These are phyloP conservation scores for Stereum hirsutum DNA, from an alignment of 1,284 basidiomycete species.

Conservation along the genomic window DNA sequence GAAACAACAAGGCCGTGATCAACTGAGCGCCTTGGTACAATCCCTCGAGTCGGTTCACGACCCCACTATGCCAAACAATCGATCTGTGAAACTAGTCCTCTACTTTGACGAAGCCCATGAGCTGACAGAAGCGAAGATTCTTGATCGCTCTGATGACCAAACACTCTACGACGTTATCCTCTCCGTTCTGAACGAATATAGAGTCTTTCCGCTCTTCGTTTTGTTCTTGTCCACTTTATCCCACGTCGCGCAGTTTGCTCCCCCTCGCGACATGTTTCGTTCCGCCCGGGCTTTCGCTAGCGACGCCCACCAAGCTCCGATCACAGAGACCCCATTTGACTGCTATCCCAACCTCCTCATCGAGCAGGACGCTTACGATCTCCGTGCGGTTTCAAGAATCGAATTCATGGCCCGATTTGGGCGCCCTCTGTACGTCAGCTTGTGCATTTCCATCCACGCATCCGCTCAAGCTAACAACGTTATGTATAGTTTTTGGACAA, in stretches of 20 bases:
- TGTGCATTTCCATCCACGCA: too few species aligned
- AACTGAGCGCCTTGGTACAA: too few species aligned
- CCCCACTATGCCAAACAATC: too few species aligned
- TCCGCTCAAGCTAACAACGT: too few species aligned
- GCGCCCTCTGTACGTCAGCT: background rate
- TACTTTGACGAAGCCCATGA: background rate
- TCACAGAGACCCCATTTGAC: background rate
- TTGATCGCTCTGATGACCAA: background rate
- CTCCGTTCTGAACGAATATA: background rate
- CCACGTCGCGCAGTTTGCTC: background rate
- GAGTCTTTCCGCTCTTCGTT: background rate
- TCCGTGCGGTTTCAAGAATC: background rate
- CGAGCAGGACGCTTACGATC: background rate
- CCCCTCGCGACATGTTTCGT: background rate
- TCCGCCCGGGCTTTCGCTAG: too few species aligned
- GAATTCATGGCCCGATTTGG: background rate
- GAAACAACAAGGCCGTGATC: too few species aligned
- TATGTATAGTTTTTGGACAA: background rate
- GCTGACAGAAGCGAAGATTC: background rate
- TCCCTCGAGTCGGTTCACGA: too few species aligned
- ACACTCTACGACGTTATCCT: background rate
- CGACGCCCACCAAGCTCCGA: background rate
- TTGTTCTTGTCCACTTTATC: background rate
- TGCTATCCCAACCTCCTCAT: background rate
- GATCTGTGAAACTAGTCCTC: background rate